Evolutionary conservation across 2,329 filamentous ascomycete genomes (phyloP).

Genomic region (Aquanectria penicillioides): DNA sequence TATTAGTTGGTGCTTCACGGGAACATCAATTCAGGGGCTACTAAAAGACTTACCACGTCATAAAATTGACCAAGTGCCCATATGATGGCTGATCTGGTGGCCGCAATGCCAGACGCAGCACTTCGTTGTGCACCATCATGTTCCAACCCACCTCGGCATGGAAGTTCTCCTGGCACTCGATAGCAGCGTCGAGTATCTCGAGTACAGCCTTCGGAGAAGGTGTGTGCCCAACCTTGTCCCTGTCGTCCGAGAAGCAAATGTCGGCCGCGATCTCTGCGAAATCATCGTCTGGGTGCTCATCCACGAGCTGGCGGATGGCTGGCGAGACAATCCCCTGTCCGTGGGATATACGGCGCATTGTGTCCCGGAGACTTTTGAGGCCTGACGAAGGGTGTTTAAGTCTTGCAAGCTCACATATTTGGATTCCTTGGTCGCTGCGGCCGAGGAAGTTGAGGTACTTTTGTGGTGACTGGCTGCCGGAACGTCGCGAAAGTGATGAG

Average conservation of each 20-base stretch:
- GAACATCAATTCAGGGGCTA: too few species aligned
- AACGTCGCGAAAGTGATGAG: not conserved
- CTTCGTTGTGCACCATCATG: conserved; percentile 15
- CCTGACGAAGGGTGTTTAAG: not conserved
- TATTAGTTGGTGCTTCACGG: too few species aligned
- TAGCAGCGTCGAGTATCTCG: conserved; percentile 3
- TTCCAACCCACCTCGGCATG: conserved; percentile 23
- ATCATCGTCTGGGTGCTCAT: not conserved
- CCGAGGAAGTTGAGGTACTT: conserved; percentile 12
- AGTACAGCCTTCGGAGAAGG: conserved; percentile 11
- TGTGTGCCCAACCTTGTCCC: conserved; percentile 16
- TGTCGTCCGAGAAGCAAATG: conserved; percentile 6
- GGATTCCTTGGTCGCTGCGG: not conserved
- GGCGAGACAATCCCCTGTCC: conserved; percentile 7
- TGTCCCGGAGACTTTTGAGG: not conserved
- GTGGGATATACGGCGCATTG: conserved; percentile 2
- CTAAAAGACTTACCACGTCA: conserved; percentile 18
- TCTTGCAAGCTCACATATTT: conserved; percentile 5
- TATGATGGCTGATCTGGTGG: not conserved
- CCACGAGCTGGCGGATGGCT: not conserved
- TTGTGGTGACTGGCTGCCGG: conserved; percentile 4
- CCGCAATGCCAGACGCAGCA: conserved; percentile 22
- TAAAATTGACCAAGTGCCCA: conserved; percentile 24
- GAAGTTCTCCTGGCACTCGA: conserved; percentile 10
- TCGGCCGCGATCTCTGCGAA: not conserved